Percentiles rank a stretch among this genome's conserved stretches.
These are phyloP conservation scores for Microbotryomycetes sp. DNA, from an alignment of 1,284 basidiomycete genomes.

Conservation along the genomic window DNA sequence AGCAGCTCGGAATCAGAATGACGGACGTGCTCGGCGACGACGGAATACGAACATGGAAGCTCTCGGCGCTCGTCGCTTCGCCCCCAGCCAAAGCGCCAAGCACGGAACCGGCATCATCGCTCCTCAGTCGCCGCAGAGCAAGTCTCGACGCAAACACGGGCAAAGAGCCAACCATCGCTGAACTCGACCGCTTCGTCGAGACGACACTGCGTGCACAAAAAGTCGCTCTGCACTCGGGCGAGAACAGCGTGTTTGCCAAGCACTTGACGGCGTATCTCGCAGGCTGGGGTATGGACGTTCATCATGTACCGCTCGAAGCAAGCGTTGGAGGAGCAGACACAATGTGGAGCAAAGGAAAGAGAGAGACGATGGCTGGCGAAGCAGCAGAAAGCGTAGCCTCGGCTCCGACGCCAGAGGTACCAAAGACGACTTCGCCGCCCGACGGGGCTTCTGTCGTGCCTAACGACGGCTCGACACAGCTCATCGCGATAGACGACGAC, in stretches of 20 bases:
- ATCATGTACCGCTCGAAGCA: slow-evolving; percentile 58
- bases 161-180: slow-evolving; percentile 40
- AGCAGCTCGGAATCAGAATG: slow-evolving; percentile 6
- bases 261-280: slow-evolving; percentile 84
- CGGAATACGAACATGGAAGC: neutral
- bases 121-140: slow-evolving; percentile 40
- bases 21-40: neutral
- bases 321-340: slow-evolving; percentile 7
- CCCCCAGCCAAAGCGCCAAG: neutral
- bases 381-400: slow-evolving; percentile 13
- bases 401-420: neutral
- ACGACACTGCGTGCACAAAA: slow-evolving; percentile 65
- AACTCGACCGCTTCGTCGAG: slow-evolving; percentile 69
- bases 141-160: slow-evolving; percentile 37
- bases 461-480: slow-evolving; percentile 37
- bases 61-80: neutral
- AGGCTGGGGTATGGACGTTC: slow-evolving; percentile 89
- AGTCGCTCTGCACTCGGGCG: slow-evolving; percentile 70
- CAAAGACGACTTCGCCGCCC: neutral
- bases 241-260: slow-evolving; percentile 75
- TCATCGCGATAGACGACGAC: slow-evolving; percentile 86
- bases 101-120: neutral
- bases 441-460: neutral
- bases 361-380: slow-evolving; percentile 16
- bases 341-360: neutral